Base-by-base conservation (phyloP, 306 rosid species). In the Vigna nakashimae region DNA sequence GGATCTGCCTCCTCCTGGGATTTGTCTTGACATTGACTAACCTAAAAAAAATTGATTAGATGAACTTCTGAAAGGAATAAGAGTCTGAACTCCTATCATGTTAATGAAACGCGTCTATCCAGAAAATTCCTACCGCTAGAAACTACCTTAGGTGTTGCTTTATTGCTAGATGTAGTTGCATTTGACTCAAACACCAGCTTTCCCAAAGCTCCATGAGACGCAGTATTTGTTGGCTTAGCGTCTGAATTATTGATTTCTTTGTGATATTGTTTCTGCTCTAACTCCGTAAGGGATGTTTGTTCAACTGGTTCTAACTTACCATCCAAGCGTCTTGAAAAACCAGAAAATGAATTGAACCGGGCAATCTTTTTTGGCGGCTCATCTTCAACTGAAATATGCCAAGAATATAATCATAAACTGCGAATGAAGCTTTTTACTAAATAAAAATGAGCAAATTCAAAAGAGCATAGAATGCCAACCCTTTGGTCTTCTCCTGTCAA, bases 161-260 rank as follows among this genome's bases (percentile, higher is more conserved):
- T 72, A 57, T 28, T 67, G 28, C 11, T 22, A 1, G 82, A 74
- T 40, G 51, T 78, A 32, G 65, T 72, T 2, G 24, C 69, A 75
- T 46, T 83, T 73, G 89, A 83, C 50, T 90, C 88, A 60, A 89
- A 89, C 48, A 87, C 89, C 9, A 87, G 93, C 80, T 77, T 89
- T 82, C 89, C 87, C 70, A 82, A 26, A 50, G 28, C 32, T 81
- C 79, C 76, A n/a, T 26, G 58, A 1, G 78, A 43, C 28, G 76
- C 50, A 20, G 79, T 6, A 57, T 32, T 46, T 20, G 81, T 78
- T 52, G 90, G 66, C 72, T 74, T 75, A 5, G 86, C 55, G 77
- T 68, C 71, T 11, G 82, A 74, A 82, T 46, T 73, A 49, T 62
- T 58, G 53, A 73, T 58, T 65, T 75, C 84, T 36, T 77, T 78